phyloP scores from a whole-genome alignment of 2,329 filamentous ascomycete species.

The Exophiala xenobiotica region DNA sequence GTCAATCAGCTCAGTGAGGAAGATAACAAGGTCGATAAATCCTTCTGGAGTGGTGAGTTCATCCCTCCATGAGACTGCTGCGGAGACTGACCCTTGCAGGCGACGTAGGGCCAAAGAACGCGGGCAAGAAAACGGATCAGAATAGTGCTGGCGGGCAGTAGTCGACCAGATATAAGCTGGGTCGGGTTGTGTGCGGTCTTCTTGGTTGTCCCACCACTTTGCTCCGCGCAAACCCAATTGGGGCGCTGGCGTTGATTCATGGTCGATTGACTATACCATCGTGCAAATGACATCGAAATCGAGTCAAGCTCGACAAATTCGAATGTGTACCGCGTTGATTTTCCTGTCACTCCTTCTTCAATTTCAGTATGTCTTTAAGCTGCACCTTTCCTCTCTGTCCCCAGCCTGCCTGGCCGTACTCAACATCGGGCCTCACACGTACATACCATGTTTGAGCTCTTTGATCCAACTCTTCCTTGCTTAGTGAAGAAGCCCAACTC shows the following conservation, averaged over 20 bases:
- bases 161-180: neutral
- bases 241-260: neutral
- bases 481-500: slow-evolving; percentile 70
- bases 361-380: slow-evolving; percentile 63
- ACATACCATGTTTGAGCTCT: slow-evolving; percentile 82
- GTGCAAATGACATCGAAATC: too few species aligned
- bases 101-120: slow-evolving; percentile 25
- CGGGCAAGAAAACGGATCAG: slow-evolving; percentile 1
- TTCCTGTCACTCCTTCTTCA: slow-evolving; percentile 45
- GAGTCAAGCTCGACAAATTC: too few species aligned
- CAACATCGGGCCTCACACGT: slow-evolving; percentile 71
- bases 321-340: neutral
- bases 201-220: neutral
- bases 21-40: slow-evolving; percentile 32
- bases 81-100: slow-evolving; percentile 15
- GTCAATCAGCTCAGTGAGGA: slow-evolving; percentile 29
- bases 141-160: slow-evolving; percentile 3
- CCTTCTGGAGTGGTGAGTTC: slow-evolving; percentile 29
- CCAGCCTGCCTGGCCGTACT: slow-evolving; percentile 74
- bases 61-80: neutral
- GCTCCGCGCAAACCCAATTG: neutral
- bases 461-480: slow-evolving; percentile 66
- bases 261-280: neutral
- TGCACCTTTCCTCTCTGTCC: slow-evolving; percentile 73
- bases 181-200: neutral